Conservation (phyloP, 2,329 filamentous ascomycete genomes). For the Fusarium falciforme region DNA sequence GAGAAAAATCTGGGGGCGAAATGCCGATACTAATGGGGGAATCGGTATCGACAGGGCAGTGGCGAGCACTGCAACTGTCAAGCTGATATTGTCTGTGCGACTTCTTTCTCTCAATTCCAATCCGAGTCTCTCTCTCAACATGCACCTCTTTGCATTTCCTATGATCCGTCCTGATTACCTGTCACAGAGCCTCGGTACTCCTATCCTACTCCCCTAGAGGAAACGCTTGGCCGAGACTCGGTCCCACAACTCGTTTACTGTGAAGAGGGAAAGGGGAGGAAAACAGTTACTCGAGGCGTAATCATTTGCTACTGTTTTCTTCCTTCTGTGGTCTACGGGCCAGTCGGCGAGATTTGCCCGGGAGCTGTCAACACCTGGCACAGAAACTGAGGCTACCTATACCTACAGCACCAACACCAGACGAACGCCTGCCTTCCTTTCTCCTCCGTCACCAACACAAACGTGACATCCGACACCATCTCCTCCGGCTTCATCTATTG, state of each 20-base stretch:
- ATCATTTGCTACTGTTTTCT: background rate
- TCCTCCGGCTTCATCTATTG: background rate
- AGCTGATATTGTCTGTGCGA: background rate
- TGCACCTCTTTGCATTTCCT: background rate
- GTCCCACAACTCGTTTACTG: constrained; percentile 11
- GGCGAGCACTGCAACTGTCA: background rate
- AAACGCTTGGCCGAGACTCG: background rate
- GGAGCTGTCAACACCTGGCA: constrained; percentile 27
- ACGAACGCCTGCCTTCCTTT: background rate
- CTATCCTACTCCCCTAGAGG: background rate
- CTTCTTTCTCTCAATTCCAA: background rate
- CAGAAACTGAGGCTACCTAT: background rate
- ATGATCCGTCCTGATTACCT: background rate
- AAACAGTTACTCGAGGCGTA: constrained; percentile 7
- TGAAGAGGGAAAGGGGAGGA: background rate
- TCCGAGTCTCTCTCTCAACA: background rate
- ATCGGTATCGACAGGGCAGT: background rate
- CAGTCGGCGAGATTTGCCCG: constrained; percentile 16
- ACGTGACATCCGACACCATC: background rate
- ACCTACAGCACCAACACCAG: constrained; percentile 1
- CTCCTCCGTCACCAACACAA: background rate
- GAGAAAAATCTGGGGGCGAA: background rate
- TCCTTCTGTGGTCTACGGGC: background rate
- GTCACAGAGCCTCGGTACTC: background rate
- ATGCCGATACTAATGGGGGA: background rate